Conservation (phyloP, 148 eudicot species). For the Chenopodium suecicum region DNA sequence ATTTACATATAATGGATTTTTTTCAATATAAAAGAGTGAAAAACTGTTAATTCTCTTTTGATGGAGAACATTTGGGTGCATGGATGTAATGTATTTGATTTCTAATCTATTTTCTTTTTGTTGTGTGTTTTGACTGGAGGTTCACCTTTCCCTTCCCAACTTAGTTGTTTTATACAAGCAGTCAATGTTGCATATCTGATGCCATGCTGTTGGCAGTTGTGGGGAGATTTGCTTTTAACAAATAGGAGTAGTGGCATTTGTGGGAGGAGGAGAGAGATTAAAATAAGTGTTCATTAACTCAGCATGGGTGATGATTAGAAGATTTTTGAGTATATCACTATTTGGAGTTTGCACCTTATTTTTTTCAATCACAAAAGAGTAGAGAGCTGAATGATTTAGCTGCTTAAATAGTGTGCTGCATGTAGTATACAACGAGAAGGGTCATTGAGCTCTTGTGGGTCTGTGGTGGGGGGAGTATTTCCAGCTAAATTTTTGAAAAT, state of each 20-base stretch:
- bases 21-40: neutral
- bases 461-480: neutral
- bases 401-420: neutral
- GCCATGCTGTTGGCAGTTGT: neutral
- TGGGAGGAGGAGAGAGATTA: neutral
- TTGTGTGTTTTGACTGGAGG: neutral
- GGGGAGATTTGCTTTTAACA: neutral
- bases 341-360: neutral
- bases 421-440: neutral
- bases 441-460: neutral
- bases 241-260: neutral
- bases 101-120: neutral
- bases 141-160: neutral
- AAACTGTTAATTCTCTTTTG: neutral
- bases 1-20: neutral
- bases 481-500: neutral
- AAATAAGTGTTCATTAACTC: neutral
- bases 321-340: neutral
- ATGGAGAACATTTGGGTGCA: neutral
- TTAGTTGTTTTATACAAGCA: neutral
- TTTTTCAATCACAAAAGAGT: neutral
- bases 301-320: neutral
- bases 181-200: neutral
- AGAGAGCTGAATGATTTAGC: neutral
- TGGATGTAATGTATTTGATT: too few species aligned